phyloP scores from a whole-genome alignment of 768 basidiomycete genomes.

The Boletus reticuloceps region DNA sequence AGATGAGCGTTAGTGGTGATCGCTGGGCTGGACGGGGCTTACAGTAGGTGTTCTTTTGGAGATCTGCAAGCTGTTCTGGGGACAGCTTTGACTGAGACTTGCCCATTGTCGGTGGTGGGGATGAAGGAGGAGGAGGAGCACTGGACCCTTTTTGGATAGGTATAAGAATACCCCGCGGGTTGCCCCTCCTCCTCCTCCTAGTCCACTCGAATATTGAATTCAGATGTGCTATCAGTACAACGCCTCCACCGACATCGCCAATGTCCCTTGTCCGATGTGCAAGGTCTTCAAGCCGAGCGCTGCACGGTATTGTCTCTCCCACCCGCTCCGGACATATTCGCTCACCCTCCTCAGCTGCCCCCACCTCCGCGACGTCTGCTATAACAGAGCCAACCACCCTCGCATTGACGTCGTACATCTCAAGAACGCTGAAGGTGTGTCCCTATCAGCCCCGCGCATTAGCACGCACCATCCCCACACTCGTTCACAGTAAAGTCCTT shows the following conservation, averaged over 20 bases:
- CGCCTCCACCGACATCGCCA: slow-evolving; percentile 63
- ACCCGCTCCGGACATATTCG: slow-evolving; percentile 15
- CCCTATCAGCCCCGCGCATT: slow-evolving; percentile 4
- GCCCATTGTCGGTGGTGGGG: slow-evolving; percentile 66
- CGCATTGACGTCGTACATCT: slow-evolving; percentile 75
- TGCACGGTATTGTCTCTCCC: slow-evolving; percentile 44
- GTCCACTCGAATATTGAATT: slow-evolving; percentile 19
- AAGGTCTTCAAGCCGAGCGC: slow-evolving; percentile 67
- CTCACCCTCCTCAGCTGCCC: slow-evolving; percentile 55
- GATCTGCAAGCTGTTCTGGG: slow-evolving; percentile 87
- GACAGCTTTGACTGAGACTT: slow-evolving; percentile 96
- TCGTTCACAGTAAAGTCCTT: slow-evolving; percentile 63
- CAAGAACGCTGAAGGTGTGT: slow-evolving; percentile 84
- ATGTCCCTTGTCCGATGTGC: slow-evolving; percentile 78
- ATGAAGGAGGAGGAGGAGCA: slow-evolving; percentile 11
- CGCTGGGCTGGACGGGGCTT: slow-evolving; percentile 25
- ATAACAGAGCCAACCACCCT: slow-evolving; percentile 71
- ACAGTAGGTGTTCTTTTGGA: slow-evolving; percentile 99
- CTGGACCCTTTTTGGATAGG: slow-evolving; percentile 30
- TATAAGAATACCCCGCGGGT: slow-evolving; percentile 29
- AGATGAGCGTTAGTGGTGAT: slow-evolving; percentile 8
- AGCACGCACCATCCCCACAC: slow-evolving; percentile 11
- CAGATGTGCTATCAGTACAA: slow-evolving; percentile 72
- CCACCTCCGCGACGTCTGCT: slow-evolving; percentile 71
- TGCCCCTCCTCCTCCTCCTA: slow-evolving; percentile 15